Evolutionary conservation across 2,329 filamentous ascomycete genomes (phyloP), one percentile per base, ranked within the genome.

Genomic region (Rutstroemia sp.): DNA sequence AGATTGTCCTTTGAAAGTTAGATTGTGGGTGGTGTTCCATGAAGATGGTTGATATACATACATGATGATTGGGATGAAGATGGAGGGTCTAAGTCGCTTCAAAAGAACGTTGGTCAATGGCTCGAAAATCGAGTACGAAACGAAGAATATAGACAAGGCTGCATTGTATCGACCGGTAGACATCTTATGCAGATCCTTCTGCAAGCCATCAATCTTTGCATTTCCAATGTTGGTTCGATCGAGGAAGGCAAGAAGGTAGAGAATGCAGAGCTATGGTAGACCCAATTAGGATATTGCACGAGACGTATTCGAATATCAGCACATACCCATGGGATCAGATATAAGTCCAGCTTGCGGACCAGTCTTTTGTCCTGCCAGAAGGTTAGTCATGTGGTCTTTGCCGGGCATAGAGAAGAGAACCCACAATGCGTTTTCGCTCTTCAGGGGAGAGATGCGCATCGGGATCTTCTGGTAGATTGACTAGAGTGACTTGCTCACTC

Each of bases 31-130:
- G 12, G 6, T 8, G n/a, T 23, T 8, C 1, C 23, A 4, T 25
- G 4, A 41, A n/a, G 42, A 10, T 30, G 74, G 18, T 77, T 73
- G 2, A 71, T 37, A 1, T 73, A 1, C 76, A 63, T 81, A 78
- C 86, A 96, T 95, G 67, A 95, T 95, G 30, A 80, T 74, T 2
- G 90, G 87, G 55, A 95, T 83, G 68, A 95, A 96, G 53, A 92
- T 73, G 39, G 86, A 89, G 0, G 91, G 91, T 1, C 83, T 79
- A 59, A 89, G 74, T 19, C 78, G 79, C 74, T 91, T 91, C 49
- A 92, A 73, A 38, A 90, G 71, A 55, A 91, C 80, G 68, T 88
- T 88, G 62, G 83, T 86, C 0, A 86, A 82, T 49, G 91, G 87
- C 73, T 89, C 85, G 61, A 90, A 91, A 34, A 91, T 71, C 2